Evolutionary conservation across 2,329 filamentous ascomycete genomes (phyloP), one percentile per base, ranked within the genome.

Genomic region (Rachicladosporium sp.): DNA sequence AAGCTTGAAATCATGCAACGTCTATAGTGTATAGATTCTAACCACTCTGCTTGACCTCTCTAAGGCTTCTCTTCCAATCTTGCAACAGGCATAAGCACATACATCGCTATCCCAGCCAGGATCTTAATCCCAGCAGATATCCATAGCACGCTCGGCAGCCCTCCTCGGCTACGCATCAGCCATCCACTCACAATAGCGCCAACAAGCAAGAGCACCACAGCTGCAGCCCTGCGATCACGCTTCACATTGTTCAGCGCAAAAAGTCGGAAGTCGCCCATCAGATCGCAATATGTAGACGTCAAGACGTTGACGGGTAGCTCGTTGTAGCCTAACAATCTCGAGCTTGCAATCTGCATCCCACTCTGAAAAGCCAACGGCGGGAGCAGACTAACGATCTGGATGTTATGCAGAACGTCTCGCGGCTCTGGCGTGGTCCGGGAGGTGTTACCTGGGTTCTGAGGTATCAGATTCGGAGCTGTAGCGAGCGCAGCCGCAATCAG

Each of bases 271-370:
- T 75, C 71, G 11, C 65, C 68, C 49, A 70, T 62, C 19, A 74
- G 48, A 48, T 74, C 71, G 50, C 66, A 71, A 49, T 73, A 71
- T 31, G 71, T 56, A 41, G 65, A 70, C 11, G 71, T 75, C 31
- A 74, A 51, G 7, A 75, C 71, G 35, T 68, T 70, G 1, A 71
- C 70, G 1, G 71, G 71, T 33, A 74, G 57, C 52, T 74, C 71
- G 40, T 68, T 69, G 49, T 68, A 69, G 6, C 69, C 69, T 12
- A 74, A 57, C 9, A 64, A 54, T 12, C 71, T 61, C 29, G 64
- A 68, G 29, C 60, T 60, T 13, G 69, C 69, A 43, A 74, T 73
- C 52, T 74, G 69, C 32, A 70, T 69, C 3, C 68, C 70, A 36
- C 62, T 64, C 49, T 74, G 70, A 46, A 74, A 70, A 3, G 71